These are phyloP conservation scores for Mycena floridula DNA, from an alignment of 768 basidiomycete species.

Conservation along the genomic window DNA sequence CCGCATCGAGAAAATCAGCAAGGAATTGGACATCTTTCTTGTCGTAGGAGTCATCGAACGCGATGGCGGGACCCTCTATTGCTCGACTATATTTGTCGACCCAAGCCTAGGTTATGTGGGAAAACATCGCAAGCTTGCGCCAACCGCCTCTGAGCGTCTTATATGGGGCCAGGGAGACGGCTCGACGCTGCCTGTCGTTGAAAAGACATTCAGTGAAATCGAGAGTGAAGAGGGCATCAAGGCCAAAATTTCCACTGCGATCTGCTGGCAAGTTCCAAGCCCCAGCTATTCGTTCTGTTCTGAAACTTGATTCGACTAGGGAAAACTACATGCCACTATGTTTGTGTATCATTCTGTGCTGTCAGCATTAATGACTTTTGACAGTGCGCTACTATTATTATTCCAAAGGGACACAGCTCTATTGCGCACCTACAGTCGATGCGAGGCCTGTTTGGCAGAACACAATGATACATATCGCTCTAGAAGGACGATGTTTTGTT, in stretches of 20 bases:
- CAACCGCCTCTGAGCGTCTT: constrained; percentile 53
- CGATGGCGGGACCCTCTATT: constrained; percentile 55
- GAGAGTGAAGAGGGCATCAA: constrained; percentile 17
- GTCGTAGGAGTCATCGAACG: constrained; percentile 58
- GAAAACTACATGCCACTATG: constrained; percentile 67
- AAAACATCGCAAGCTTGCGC: constrained; percentile 60
- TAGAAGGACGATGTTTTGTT: constrained; percentile 68
- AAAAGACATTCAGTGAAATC: constrained; percentile 27
- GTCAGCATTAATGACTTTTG: background rate
- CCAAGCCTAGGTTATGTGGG: constrained; percentile 46
- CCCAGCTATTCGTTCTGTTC: too few relatives aligned
- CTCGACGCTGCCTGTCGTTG: constrained; percentile 43
- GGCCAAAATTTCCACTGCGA: constrained; percentile 39
- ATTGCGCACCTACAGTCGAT: constrained; percentile 65
- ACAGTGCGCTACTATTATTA: constrained; percentile 57
- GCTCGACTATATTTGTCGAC: constrained; percentile 52
- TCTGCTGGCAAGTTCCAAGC: too few relatives aligned
- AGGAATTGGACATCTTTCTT: constrained; percentile 43
- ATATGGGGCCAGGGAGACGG: constrained; percentile 62
- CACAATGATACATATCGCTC: constrained; percentile 57
- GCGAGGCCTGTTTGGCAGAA: constrained; percentile 47
- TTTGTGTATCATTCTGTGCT: constrained; percentile 20
- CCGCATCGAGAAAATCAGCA: constrained; percentile 42
- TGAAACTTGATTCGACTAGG: too few relatives aligned
- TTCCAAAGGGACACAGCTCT: constrained; percentile 50